These are phyloP conservation scores for Alternaria dauci DNA, from an alignment of 2,329 filamentous ascomycete species.

Conservation along the genomic window DNA sequence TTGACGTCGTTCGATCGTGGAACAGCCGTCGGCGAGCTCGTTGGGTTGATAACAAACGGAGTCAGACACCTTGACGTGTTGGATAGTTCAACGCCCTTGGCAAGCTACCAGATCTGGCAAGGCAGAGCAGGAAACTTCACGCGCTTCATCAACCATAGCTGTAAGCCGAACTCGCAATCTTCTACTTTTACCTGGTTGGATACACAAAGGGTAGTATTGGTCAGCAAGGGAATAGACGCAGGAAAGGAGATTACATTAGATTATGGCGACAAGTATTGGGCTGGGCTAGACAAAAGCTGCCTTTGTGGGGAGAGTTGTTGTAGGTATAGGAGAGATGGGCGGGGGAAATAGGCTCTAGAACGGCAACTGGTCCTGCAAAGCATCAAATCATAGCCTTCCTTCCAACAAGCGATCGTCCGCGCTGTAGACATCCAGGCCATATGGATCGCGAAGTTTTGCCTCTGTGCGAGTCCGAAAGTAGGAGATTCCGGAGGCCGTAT, in stretches of 20 bases:
- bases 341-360: background rate
- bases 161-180: constrained; percentile 65
- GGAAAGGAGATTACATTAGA: constrained; percentile 66
- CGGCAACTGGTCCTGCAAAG: background rate
- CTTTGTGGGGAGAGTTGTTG: constrained; percentile 64
- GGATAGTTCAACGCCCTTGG: constrained; percentile 61
- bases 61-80: constrained; percentile 64
- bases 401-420: background rate
- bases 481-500: constrained; percentile 21
- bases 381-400: background rate
- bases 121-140: constrained; percentile 65
- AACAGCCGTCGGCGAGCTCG: constrained; percentile 63
- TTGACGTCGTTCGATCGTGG: constrained; percentile 61
- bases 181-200: constrained; percentile 66
- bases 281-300: constrained; percentile 63
- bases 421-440: background rate
- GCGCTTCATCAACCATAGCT: constrained; percentile 67
- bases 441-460: background rate
- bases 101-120: constrained; percentile 67
- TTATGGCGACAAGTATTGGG: constrained; percentile 67
- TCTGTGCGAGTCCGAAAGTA: background rate
- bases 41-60: constrained; percentile 63
- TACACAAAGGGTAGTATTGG: constrained; percentile 63
- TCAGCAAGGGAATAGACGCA: constrained; percentile 63
- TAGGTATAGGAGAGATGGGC: constrained; percentile 49